Percentiles rank a stretch among this genome's conserved stretches.
phyloP scores from a whole-genome alignment of 768 basidiomycete species.

The Wakefieldia striispora region DNA sequence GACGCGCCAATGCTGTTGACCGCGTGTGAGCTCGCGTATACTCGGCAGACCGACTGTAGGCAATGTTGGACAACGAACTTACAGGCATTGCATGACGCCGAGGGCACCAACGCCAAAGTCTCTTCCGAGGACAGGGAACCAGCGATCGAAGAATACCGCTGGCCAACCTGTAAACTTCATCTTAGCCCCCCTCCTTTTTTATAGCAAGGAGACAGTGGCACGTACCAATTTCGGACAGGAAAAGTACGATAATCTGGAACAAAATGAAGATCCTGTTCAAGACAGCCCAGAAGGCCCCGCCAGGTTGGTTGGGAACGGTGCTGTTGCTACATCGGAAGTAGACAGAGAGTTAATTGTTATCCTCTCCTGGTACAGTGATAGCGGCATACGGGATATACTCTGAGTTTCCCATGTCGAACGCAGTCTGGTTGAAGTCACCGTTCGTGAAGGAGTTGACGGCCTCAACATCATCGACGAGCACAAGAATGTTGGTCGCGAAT shows the following conservation, averaged over 20 bases:
- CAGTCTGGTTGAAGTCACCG: slow-evolving; percentile 36
- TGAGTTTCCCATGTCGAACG: slow-evolving; percentile 50
- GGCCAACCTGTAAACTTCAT: slow-evolving; percentile 56
- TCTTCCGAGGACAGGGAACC: slow-evolving; percentile 86
- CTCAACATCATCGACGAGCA: slow-evolving; percentile 72
- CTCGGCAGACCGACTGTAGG: not conserved
- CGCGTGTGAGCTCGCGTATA: too few species aligned
- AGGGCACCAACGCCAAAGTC: slow-evolving; percentile 85
- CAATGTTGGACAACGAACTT: slow-evolving; percentile 26
- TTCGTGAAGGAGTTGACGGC: slow-evolving; percentile 65
- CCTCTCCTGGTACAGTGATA: not conserved
- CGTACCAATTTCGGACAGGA: slow-evolving; percentile 46
- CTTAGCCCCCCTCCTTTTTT: not conserved
- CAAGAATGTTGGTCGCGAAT: slow-evolving; percentile 71
- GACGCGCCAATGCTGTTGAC: slow-evolving; percentile 57
- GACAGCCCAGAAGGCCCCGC: slow-evolving; percentile 90
- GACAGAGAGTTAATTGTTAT: not conserved
- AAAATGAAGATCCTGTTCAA: slow-evolving; percentile 83
- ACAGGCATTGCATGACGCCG: slow-evolving; percentile 86
- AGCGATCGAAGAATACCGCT: slow-evolving; percentile 74
- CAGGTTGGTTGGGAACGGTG: slow-evolving; percentile 92
- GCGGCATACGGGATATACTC: slow-evolving; percentile 71
- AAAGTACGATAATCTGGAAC: slow-evolving; percentile 72
- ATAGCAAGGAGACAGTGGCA: not conserved
- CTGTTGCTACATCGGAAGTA: slow-evolving; percentile 44